Conservation (phyloP, 108 stramenopile species). For the Cyclostephanos invisitatus region DNA sequence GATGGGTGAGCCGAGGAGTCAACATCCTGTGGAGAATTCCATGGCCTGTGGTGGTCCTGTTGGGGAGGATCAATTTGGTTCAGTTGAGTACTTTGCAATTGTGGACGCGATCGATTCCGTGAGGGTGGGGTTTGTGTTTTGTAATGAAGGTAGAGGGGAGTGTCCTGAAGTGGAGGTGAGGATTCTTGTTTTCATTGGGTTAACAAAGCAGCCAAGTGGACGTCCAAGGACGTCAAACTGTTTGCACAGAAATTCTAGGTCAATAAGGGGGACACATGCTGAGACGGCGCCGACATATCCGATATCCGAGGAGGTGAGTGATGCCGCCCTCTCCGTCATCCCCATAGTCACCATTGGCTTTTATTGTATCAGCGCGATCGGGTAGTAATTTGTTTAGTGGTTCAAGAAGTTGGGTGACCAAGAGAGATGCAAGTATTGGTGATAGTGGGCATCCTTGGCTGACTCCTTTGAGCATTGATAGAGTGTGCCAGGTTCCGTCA, state of each 20-base stretch:
- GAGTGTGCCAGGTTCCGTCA: background rate
- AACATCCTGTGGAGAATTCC: too few relatives aligned
- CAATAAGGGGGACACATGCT: background rate
- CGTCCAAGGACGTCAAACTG: background rate
- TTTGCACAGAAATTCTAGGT: background rate
- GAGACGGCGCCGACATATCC: background rate
- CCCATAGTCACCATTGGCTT: background rate
- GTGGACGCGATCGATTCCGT: background rate
- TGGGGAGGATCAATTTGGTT: too few relatives aligned
- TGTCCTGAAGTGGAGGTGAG: too few relatives aligned
- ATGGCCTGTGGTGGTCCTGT: too few relatives aligned
- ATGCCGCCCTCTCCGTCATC: background rate
- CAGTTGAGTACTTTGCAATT: background rate
- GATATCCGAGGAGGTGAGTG: background rate
- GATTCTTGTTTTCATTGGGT: background rate
- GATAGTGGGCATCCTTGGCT: constrained; percentile 31
- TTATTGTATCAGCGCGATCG: too few relatives aligned
- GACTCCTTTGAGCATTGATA: too few relatives aligned
- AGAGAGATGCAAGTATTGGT: constrained; percentile 10
- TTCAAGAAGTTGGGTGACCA: constrained; percentile 12
- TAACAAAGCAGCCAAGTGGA: background rate
- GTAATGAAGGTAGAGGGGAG: too few relatives aligned
- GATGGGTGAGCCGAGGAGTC: background rate
- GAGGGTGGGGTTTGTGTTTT: background rate
- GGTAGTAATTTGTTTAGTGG: too few relatives aligned